Evolutionary conservation across 2,329 filamentous ascomycete genomes (phyloP).

Genomic region (Fusarium sterilihyphosum): DNA sequence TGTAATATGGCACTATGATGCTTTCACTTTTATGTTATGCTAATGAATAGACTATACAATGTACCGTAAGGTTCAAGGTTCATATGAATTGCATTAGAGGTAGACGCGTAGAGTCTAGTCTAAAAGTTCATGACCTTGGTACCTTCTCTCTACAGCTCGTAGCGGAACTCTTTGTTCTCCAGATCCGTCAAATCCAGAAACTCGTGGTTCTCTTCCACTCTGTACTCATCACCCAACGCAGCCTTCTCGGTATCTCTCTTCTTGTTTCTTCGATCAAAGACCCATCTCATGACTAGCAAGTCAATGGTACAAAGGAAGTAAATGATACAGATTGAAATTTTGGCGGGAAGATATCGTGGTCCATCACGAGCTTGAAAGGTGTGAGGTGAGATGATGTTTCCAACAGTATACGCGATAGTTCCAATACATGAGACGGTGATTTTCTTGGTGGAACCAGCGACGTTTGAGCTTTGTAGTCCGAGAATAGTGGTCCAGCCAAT

Average conservation of each 20-base stretch:
- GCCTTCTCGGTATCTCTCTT: conserved; percentile 18
- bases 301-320: conserved; percentile 34
- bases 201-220: conserved; percentile 27
- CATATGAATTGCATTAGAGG: fast-evolving
- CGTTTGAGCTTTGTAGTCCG: conserved; percentile 33
- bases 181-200: conserved; percentile 35
- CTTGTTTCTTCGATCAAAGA: conserved; percentile 25
- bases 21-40: too few species aligned
- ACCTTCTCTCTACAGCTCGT: background rate
- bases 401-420: conserved; percentile 33
- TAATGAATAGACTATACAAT: background rate
- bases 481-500: conserved; percentile 38
- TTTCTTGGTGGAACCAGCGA: conserved; percentile 36
- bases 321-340: conserved; percentile 36
- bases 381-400: conserved; percentile 37
- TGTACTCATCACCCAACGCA: background rate
- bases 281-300: conserved; percentile 30
- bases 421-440: conserved; percentile 36
- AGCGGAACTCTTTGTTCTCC: conserved; percentile 1
- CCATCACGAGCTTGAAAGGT: conserved; percentile 34
- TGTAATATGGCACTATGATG: too few species aligned
- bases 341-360: conserved; percentile 29
- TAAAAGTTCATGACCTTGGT: fast-evolving
- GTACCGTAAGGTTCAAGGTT: fast-evolving
- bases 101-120: too few species aligned